Evolutionary conservation across 2,329 filamentous ascomycete species (phyloP), one percentile per base, ranked within the genome.

Genomic region (Hirsutella minnesotensis): DNA sequence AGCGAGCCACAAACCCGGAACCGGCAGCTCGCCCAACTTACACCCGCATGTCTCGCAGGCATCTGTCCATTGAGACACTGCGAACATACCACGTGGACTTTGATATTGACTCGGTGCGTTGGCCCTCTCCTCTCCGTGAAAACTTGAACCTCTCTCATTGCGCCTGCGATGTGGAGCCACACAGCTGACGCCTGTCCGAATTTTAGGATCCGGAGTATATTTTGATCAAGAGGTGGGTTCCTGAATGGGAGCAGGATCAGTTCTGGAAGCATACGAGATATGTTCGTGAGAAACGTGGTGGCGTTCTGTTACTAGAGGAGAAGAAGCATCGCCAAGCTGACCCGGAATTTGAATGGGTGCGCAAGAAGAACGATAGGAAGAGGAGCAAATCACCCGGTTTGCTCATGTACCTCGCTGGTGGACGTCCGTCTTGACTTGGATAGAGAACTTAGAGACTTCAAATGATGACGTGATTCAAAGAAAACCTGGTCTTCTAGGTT

Each of bases 151-250:
- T n/a, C n/a, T n/a, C n/a, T n/a, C n/a, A n/a, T n/a, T n/a, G n/a
- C n/a, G n/a, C n/a, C n/a, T n/a, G n/a, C n/a, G n/a, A n/a, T n/a
- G n/a, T n/a, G n/a, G n/a, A n/a, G n/a, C n/a, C n/a, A n/a, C n/a
- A 15, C 13, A 2, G 33, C n/a, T 12, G 15, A 16, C 21, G n/a
- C n/a, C 24, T 24, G 15, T 13, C 9, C 36, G 13, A 38, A 15
- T 24, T 15, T n/a, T 20, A 79, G 69, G 80, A 88, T 53, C 72
- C 76, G 16, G 77, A 83, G 38, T 88, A 77, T 51, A 67, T 88
- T 43, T 61, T 89, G 46, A 83, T 88, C 63, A 84, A 83, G 61
- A 71, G 78, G 44, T 85, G 77, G 77, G 77, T 88, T 41, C 74
- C 77, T 4, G 79, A 86, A 51, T 73, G 75, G 47, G 75, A 86